Percentiles rank a stretch among this genome's conserved stretches.
Evolutionary conservation across 1,284 basidiomycete genomes (phyloP).

Genomic region (Phellopilus nigrolimitatus): DNA sequence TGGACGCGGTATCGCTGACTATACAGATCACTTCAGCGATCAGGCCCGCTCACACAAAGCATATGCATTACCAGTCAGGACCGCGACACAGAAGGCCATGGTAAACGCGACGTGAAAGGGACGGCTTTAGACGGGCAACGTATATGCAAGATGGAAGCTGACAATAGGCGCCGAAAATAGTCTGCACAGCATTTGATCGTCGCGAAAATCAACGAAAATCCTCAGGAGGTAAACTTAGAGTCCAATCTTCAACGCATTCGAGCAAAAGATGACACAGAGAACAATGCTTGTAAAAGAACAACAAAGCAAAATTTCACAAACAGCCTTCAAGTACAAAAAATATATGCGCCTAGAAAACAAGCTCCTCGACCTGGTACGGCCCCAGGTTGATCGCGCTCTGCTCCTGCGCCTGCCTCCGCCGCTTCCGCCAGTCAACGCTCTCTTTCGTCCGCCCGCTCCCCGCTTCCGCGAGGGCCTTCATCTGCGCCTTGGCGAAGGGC

Average conservation of each 20-base stretch:
- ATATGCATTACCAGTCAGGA: conserved; percentile 16
- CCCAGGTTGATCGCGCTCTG: conserved; percentile 52
- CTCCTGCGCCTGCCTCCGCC: conserved; percentile 47
- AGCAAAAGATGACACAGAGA: too few relatives aligned
- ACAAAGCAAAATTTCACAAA: not conserved
- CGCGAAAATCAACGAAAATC: too few relatives aligned
- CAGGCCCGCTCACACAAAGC: not conserved
- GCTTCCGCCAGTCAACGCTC: conserved; percentile 50
- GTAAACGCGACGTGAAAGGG: too few relatives aligned
- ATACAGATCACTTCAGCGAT: not conserved
- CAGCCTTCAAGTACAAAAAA: not conserved
- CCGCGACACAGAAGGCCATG: conserved; percentile 11
- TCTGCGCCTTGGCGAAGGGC: conserved; percentile 51
- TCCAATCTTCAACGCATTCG: too few relatives aligned
- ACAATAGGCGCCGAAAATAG: too few relatives aligned
- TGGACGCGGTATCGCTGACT: conserved; percentile 70
- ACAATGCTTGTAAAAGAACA: too few relatives aligned
- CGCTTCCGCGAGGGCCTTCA: conserved; percentile 40
- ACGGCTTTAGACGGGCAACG: too few relatives aligned
- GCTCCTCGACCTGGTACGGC: conserved; percentile 65
- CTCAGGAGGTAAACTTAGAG: too few relatives aligned
- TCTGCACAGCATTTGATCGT: too few relatives aligned
- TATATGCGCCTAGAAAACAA: conserved; percentile 41
- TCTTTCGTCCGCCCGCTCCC: conserved; percentile 32
- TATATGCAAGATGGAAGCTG: too few relatives aligned